A percentile compares a stretch with the other conserved stretches of the same genome.
Evolutionary conservation across 768 basidiomycete genomes (phyloP).

Genomic region (Russula virescens): DNA sequence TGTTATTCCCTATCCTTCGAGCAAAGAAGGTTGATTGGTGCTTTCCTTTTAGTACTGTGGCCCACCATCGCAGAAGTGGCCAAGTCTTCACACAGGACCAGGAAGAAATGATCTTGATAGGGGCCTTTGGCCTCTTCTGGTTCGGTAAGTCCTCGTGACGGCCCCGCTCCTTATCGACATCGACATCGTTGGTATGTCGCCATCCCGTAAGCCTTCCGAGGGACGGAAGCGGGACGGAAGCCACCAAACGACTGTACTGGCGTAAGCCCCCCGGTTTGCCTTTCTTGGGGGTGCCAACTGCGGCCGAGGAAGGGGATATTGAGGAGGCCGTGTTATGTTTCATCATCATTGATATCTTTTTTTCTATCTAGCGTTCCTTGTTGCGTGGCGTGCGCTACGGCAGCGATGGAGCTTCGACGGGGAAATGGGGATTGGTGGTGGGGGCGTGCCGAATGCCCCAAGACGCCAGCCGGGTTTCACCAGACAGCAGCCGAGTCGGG

Average conservation of each 20-base stretch:
- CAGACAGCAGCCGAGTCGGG: neutral
- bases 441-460: constrained; percentile 18
- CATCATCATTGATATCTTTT: neutral
- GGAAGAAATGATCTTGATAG: constrained; percentile 69
- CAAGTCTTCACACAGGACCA: constrained; percentile 61
- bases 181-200: neutral
- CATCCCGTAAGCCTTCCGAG: neutral
- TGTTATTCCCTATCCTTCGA: neutral
- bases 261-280: no score
- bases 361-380: constrained; percentile 35
- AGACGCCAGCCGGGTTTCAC: constrained; percentile 24
- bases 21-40: neutral
- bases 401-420: constrained; percentile 11
- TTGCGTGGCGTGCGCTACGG: constrained; percentile 38
- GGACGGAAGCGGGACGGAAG: neutral
- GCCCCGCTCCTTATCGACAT: neutral
- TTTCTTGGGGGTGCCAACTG: neutral
- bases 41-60: constrained; percentile 44
- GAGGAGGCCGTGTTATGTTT: neutral
- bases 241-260: no score
- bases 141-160: constrained; percentile 49
- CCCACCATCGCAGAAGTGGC: constrained; percentile 60
- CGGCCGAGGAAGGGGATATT: neutral
- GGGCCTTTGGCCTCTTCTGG: constrained; percentile 69
- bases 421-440: constrained; percentile 21